Base-by-base conservation (phyloP, 495 filamentous ascomycete genomes). In the Aspergillus ostianus region DNA sequence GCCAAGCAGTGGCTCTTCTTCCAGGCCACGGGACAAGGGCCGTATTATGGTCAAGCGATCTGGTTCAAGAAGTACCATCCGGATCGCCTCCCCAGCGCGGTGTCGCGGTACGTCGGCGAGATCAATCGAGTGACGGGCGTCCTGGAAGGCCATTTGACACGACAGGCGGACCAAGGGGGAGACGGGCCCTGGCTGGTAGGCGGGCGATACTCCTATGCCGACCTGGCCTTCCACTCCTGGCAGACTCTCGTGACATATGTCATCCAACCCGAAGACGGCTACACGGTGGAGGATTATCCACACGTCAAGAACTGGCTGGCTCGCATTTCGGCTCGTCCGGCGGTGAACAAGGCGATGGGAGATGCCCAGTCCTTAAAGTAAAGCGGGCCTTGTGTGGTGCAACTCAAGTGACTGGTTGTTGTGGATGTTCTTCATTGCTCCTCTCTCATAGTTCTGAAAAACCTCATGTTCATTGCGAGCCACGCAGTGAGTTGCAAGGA, bases 1-100 rank as follows among this genome's bases (percentile, higher is more conserved):
- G 47, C 47, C 47, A 17, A 21, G 15, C 53, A 55, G 20, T 55
- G 53, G 53, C 36, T 55, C 10, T 23, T 20, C 36, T 55, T 44
- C 36, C 53, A 55, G 36, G 18, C 26, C n/a, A 20, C 30, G 30
- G 53, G 53, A 6, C 53, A 55, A n/a, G 53, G 53, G 15, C 53
- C 53, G 4, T 55, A 55, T 23, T 55, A 19, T 36, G 53, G 53
- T 0, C 53, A 55, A 23, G 32, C 36, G 5, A 15, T 18, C 12
- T 55, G 53, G 53, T 55, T 55, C 47, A 50, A 50, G 23, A 20
- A n/a, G 19, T 20, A 50, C 19, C 47, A 50, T 50, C 47, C 47
- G 10, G 47, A 50, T 3, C 19, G 2, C 47, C 2, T 50, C 10
- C 15, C 15, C 15, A 50, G 47, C 19, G 13, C 15, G 13, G 10